These are phyloP conservation scores for Psilocybe azurescens DNA, from an alignment of 768 basidiomycete genomes.

Conservation along the genomic window DNA sequence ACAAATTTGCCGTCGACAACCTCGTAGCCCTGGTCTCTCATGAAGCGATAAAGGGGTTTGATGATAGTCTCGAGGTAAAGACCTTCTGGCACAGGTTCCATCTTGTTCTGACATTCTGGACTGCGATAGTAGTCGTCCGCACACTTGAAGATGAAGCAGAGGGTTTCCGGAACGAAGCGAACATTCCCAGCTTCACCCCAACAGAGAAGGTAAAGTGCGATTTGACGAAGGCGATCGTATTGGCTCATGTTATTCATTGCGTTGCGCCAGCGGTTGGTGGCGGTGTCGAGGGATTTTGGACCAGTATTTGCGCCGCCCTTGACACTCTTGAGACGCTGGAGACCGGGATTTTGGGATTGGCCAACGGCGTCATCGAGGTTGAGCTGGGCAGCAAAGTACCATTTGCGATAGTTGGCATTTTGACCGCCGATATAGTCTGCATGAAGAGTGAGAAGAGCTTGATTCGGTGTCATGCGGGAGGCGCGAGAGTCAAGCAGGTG, in stretches of 20 bases:
- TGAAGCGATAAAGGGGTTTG: conserved; percentile 94
- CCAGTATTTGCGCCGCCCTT: conserved; percentile 58
- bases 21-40: conserved; percentile 98
- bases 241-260: conserved; percentile 99
- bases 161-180: conserved; percentile 93
- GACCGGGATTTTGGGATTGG: conserved; percentile 90
- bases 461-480: conserved; percentile 97
- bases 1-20: conserved; percentile 95
- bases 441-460: conserved; percentile 94
- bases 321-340: conserved; percentile 86
- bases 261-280: conserved; percentile 93
- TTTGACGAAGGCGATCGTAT: conserved; percentile 95
- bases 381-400: conserved; percentile 99
- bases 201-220: conserved; percentile 94
- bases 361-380: conserved; percentile 99
- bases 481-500: conserved; percentile 96
- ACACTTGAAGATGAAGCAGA: conserved; percentile 99
- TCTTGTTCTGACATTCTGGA: conserved; percentile 93
- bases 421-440: conserved; percentile 99
- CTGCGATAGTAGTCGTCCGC: conserved; percentile 99
- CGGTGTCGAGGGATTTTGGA: conserved; percentile 88
- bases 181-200: conserved; percentile 99
- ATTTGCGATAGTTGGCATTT: conserved; percentile 99
- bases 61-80: conserved; percentile 90
- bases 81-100: conserved; percentile 94